Base-by-base conservation (phyloP, 352 stramenopile species). In the Pythium coloratum region DNA sequence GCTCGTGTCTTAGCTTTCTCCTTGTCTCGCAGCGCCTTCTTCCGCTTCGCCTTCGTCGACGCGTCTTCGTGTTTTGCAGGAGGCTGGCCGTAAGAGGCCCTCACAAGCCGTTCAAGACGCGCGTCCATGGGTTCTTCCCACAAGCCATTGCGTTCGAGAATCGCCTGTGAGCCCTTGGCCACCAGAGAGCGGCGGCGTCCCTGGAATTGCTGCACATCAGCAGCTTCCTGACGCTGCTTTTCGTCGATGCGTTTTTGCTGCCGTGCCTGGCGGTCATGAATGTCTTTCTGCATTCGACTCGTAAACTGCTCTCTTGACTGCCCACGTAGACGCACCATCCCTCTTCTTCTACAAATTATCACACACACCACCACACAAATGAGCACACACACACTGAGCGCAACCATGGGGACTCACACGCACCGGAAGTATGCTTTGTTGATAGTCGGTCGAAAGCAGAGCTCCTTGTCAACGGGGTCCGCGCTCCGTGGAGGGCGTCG, bases 391-490 rank as follows among this genome's bases (percentile, higher is more conserved):
- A 24, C 20, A 24, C 20, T 24, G 20, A 24, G 20, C 20, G 20
- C 20, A 24, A 24, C 20, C 20, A 24, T 24, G 20, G 20, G 20
- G 20, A 24, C 20, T 24, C 20, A 24, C 20, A 62, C 46, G 10
- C 24, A 63, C 62, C 58, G 63, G 60, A 33, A 60, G 36, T 72
- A 82, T 7, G 59, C 18, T 2, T 24, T 69, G 73, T 89, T 89
- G 64, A 89, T 87, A 59, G 73, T 86, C 12, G 81, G 78, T 8
- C 71, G 72, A 44, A 87, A 89, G 4, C 78, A 83, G 12, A 83
- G 67, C 28, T 87, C 76, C 68, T 64, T 76, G 59, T 32, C 58
- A 30, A 26, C 59, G 58, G 54, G 56, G 65, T 47, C 67, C 28
- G n/a, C 61, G 67, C 2, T 58, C 5, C 12, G 70, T 44, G 20